Conservation (phyloP, 2,329 filamentous ascomycete genomes). For the Dendrostoma leiphaemia region DNA sequence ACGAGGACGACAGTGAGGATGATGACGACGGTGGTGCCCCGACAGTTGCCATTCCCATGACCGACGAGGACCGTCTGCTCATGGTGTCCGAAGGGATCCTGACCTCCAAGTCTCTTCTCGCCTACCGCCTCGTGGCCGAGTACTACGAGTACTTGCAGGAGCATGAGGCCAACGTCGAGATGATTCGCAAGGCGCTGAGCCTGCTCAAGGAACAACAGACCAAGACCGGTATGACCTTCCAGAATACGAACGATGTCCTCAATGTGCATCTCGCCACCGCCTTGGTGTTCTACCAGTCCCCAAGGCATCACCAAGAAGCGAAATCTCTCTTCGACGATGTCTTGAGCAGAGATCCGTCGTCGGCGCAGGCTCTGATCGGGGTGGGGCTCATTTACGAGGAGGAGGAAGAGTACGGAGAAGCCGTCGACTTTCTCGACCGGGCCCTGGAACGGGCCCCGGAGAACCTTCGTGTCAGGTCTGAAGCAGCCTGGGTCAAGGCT, state of each 20-base stretch:
- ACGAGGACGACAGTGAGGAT: constrained; percentile 55
- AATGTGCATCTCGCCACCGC: constrained; percentile 81
- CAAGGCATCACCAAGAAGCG: constrained; percentile 85
- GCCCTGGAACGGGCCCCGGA: constrained; percentile 70
- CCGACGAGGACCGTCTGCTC: constrained; percentile 74
- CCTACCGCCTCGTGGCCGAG: constrained; percentile 78
- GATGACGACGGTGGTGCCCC: constrained; percentile 56
- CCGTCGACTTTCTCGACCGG: constrained; percentile 75
- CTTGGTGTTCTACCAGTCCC: constrained; percentile 85
- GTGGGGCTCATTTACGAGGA: constrained; percentile 91
- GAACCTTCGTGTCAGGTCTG: constrained; percentile 78
- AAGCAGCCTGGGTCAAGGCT: constrained; percentile 90
- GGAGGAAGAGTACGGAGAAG: constrained; percentile 81
- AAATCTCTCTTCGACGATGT: constrained; percentile 83
- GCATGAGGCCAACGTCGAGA: constrained; percentile 75
- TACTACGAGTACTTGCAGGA: constrained; percentile 86
- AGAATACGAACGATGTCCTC: constrained; percentile 70
- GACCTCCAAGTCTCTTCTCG: constrained; percentile 69
- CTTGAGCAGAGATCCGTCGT: constrained; percentile 70
- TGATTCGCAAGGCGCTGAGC: constrained; percentile 71
- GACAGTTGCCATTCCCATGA: constrained; percentile 57
- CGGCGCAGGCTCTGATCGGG: constrained; percentile 80
- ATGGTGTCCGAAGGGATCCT: constrained; percentile 76
- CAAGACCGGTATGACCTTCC: constrained; percentile 67
- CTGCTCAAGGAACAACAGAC: constrained; percentile 58